Evolutionary conservation across 139 green algal genomes (phyloP), one percentile per base, ranked within the genome.

Genomic region (Coccomyxa sp.): DNA sequence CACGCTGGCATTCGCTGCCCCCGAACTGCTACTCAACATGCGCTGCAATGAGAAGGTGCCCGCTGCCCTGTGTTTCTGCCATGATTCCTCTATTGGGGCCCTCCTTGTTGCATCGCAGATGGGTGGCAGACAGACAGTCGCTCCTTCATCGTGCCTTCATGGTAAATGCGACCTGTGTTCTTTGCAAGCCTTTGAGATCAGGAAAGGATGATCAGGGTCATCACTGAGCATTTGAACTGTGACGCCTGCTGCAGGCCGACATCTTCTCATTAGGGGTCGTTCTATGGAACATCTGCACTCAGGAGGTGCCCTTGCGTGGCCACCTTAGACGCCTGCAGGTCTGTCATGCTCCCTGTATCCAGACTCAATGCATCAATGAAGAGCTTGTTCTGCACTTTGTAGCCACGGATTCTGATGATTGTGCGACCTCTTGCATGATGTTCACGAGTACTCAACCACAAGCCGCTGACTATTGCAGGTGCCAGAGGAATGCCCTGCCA

Each of bases 221-320:
- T 75, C 30, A 13, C n/a, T 74, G 79, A 38, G 21, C 13, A 31
- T 28, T 23, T 51, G 3, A 74, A 58, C 51, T 11, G 18, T 11
- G 10, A 38, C 57, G 27, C 38, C 51, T 25, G 3, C 3, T 79
- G 63, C 76, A 85, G 82, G 82, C 77, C 51, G 88, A 91, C 68
- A 88, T 88, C 9, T 91, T 86, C 79, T 83, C 68, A 13, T 89
- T 86, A 58, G 87, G 58, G 25, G 83, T 89, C 27, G 58, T 88
- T 31, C 79, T 89, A 28, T 89, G 82, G 82, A 86, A 90, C 59
- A 83, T 91, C 21, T 88, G 81, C 67, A 88, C 87, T 3, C 67
- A 57, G 18, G 82, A 90, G 23, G 81, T 83, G 51, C 85, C 87
- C 7, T 79, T 85, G 31, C 77, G 87, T n/a, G 87, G 87, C 1